Evolutionary conservation across 306 rosid genomes (phyloP), one percentile per base, ranked within the genome.

Genomic region (Cucurbita pepo): DNA sequence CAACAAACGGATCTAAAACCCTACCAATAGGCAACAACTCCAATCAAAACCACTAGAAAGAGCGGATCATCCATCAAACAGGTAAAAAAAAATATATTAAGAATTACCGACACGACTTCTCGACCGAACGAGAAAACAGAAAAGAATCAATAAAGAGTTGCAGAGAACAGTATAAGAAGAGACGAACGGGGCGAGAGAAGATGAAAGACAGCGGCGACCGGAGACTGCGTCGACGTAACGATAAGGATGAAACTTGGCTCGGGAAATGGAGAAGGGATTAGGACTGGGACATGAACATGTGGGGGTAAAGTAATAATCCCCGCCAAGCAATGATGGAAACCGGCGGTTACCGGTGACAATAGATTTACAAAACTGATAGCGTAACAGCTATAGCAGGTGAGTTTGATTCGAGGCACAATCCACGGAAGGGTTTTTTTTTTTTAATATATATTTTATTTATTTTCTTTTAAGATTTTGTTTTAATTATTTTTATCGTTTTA

Each of bases 241-340:
- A 67, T 58, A 84, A 73, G 85, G 80, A 73, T 82, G 81, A 84
- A 65, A 82, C 41, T 64, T 60, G 57, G 19, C 41, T 58, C 34
- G 14, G 65, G 53, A 50, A 61, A 58, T 44, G 19, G 9, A 12
- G 51, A 30, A 71, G 45, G 14, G 58, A 50, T 22, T 30, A 51
- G 54, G 36, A 10, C 21, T 21, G 63, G 25, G 38, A 55, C 50
- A 19, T 10, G 11, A 21, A 55, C 3, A 30, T 40, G 52, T 72
- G 52, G 14, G 41, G 19, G 55, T 22, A 45, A 67, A 47, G 21
- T 47, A 47, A 47, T 69, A 8, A 8, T 11, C 57, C 36, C 56
- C 44, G 73, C 75, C 75, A 40, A 51, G 57, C 52, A 44, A 56
- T 57, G 83, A 58, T 43, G 62, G 81, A 69, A 66, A 86, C 91